A percentile compares a stretch with the other conserved stretches of the same genome.
Conservation (phyloP, 2,329 filamentous ascomycete genomes). For the Exophiala sp. region DNA sequence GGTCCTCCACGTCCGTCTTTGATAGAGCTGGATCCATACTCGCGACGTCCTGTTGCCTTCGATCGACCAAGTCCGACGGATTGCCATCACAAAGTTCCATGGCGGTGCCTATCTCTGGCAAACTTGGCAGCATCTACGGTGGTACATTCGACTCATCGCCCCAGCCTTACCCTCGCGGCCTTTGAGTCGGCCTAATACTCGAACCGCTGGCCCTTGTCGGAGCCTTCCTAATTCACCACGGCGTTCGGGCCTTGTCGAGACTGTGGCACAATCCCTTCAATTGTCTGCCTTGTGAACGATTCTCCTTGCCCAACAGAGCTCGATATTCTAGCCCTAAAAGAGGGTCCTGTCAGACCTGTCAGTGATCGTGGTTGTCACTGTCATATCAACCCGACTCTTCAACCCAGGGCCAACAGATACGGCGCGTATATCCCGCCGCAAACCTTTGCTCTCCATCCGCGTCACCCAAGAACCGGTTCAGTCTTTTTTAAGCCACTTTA, state of each 20-base stretch:
- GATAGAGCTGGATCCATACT: not conserved
- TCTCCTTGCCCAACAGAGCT: not conserved
- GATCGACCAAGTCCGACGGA: not conserved
- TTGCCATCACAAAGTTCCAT: not conserved
- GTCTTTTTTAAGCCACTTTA: not conserved
- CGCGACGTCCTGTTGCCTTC: not conserved
- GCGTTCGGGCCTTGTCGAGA: not conserved
- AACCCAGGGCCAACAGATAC: not conserved
- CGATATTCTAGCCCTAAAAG: slow-evolving; percentile 6
- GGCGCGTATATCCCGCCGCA: not conserved
- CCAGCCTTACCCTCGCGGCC: not conserved
- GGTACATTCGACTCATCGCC: not conserved
- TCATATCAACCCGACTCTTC: not conserved
- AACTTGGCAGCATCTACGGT: not conserved
- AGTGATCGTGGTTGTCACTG: slow-evolving; percentile 5
- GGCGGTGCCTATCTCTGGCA: not conserved
- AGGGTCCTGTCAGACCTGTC: slow-evolving; percentile 11
- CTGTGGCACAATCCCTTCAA: not conserved
- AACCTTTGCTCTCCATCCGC: not conserved
- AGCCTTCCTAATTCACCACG: not conserved
- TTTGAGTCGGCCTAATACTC: not conserved
- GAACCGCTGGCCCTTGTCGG: not conserved
- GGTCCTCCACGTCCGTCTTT: not conserved
- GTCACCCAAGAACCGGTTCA: not conserved
- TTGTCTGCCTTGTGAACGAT: not conserved